These are phyloP conservation scores for Podila clonocystis DNA, from an alignment of 192 early-diverging fungal species.

Conservation along the genomic window DNA sequence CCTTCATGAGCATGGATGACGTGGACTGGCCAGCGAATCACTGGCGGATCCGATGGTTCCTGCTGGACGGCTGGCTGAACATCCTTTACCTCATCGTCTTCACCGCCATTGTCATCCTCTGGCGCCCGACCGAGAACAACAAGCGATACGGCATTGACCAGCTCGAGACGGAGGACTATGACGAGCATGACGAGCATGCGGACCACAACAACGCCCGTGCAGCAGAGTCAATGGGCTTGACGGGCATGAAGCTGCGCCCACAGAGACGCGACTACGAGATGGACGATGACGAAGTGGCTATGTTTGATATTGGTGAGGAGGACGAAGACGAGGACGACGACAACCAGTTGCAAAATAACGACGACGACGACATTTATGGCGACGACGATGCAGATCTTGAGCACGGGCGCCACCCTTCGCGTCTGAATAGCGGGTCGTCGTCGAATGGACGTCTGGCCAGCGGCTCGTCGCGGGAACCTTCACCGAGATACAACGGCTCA, in stretches of 20 bases:
- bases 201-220: slow-evolving; percentile 66
- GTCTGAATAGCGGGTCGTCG: slow-evolving; percentile 5
- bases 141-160: slow-evolving; percentile 91
- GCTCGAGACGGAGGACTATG: slow-evolving; percentile 62
- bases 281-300: slow-evolving; percentile 58
- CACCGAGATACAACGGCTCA: slow-evolving; percentile 4
- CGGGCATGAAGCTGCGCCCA: slow-evolving; percentile 54
- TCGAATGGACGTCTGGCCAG: slow-evolving; percentile 6
- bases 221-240: slow-evolving; percentile 58
- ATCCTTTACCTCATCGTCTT: slow-evolving; percentile 87
- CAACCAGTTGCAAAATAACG: slow-evolving; percentile 58
- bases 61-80: slow-evolving; percentile 94
- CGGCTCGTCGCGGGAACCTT: slow-evolving; percentile 27
- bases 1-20: slow-evolving; percentile 72
- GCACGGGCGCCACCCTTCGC: slow-evolving; percentile 5
- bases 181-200: slow-evolving; percentile 77
- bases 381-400: slow-evolving; percentile 44
- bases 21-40: slow-evolving; percentile 74
- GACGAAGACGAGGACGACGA: slow-evolving; percentile 68
- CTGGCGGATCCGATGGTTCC: slow-evolving; percentile 91
- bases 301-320: slow-evolving; percentile 74
- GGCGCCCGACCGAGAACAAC: slow-evolving; percentile 95
- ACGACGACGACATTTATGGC: slow-evolving; percentile 57
- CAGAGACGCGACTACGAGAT: slow-evolving; percentile 36
- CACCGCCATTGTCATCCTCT: slow-evolving; percentile 82